Percentiles rank a stretch among this genome's conserved stretches.
Conservation (phyloP, 306 rosid species). For the Lathyrus aphaca region DNA sequence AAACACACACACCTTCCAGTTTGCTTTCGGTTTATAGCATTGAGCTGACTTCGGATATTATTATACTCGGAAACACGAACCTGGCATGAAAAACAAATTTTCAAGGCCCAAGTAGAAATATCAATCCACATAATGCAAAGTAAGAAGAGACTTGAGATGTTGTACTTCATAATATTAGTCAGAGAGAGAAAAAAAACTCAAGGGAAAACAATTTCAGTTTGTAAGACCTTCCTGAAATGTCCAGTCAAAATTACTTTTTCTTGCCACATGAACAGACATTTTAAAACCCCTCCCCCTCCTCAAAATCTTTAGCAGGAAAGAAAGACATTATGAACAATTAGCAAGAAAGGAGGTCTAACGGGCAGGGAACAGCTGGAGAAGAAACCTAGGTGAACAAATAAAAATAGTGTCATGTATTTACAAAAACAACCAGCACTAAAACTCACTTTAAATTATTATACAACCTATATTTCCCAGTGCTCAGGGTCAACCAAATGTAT, state of each 20-base stretch:
- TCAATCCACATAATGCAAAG: constrained; percentile 15
- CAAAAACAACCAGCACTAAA: constrained; percentile 11
- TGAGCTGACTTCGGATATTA: constrained; percentile 83
- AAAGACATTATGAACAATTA: constrained; percentile 4
- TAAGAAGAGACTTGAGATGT: constrained; percentile 24
- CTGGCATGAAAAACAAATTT: constrained; percentile 48
- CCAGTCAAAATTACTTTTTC: constrained; percentile 5
- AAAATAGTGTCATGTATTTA: not conserved
- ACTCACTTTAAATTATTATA: not conserved
- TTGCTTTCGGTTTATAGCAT: constrained; percentile 90
- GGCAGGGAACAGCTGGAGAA: constrained; percentile 4
- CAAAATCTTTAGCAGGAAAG: not conserved
- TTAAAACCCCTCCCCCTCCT: not conserved
- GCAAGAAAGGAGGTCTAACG: constrained; percentile 22
- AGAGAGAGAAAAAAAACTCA: not conserved
- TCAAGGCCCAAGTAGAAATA: constrained; percentile 16
- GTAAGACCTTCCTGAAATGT: constrained; percentile 27
- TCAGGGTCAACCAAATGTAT: constrained; percentile 23
- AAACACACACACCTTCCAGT: constrained; percentile 69
- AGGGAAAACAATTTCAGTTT: constrained; percentile 1
- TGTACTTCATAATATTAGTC: constrained; percentile 25
- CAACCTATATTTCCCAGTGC: not conserved
- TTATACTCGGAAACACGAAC: constrained; percentile 85
- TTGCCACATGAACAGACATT: constrained; percentile 2
- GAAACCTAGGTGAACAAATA: not conserved